Evolutionary conservation across 2,329 filamentous ascomycete species (phyloP), one percentile per base, ranked within the genome.

Genomic region (Diaporthe humulicola): DNA sequence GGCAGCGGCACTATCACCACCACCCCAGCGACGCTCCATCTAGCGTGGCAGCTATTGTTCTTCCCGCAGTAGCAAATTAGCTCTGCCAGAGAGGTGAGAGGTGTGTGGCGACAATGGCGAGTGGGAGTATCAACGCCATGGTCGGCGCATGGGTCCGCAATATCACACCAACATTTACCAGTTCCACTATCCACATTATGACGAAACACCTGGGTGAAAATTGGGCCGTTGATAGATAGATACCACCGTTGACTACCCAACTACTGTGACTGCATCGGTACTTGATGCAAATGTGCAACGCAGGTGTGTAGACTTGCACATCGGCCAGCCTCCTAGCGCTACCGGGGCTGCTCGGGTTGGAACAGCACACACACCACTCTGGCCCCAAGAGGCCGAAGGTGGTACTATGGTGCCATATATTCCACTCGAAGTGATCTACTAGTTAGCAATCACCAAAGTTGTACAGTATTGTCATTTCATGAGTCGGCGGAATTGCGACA

Each of bases 151-250:
- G 36, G 36, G 57, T 17, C 36, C n/a, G 15, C 15, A 61, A 8
- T 10, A 12, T 30, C 25, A 28, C 10, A 28, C 38, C n/a, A 28
- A 4, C 60, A 15, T 9, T n/a, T n/a, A 15, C 19, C 40, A 66
- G 40, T 66, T 25, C 64, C 30, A 38, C 28, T 52, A 28, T 38
- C 45, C 64, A 67, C 64, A 52, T 4, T 4, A 52, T 67, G 64
- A 67, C 64, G 45, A 28, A 67, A 52, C 22, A 14, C 22, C 30
- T 25, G 64, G 45, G 22, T 38, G 42, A 67, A 67, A 67, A 67
- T 19, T 52, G 45, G 64, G 45, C 6, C 64, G 2, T 12, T 28
- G 14, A n/a, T n/a, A n/a, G n/a, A n/a, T n/a, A n/a, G 1, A 50
- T 66, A 50, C 42, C 61, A 50, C n/a, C 58, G 30, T 22, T 25